Base-by-base conservation (phyloP, 495 filamentous ascomycete species). In the Penicillium ochrochloron region DNA sequence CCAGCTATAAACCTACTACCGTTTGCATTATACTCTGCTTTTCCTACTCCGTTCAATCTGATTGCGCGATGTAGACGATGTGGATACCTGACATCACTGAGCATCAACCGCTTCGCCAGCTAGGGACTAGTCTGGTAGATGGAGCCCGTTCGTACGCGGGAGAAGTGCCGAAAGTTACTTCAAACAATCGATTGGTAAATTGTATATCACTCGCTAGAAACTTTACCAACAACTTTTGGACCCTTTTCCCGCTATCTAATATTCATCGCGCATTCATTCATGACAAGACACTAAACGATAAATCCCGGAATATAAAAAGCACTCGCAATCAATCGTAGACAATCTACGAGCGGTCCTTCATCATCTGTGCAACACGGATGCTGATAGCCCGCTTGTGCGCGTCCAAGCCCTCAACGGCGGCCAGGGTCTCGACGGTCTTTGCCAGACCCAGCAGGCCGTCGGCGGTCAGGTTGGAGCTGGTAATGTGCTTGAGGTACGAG, bases 401-500 rank as follows among this genome's bases (percentile, higher is more conserved):
- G 71, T 99, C 95, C 57, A 99, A 78, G 75, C 95, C 93, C 75
- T 99, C 95, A 8, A 99, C 93, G 64, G 91, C 90, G 7, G 95
- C 95, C 29, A 99, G 79, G 72, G 91, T 90, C 92, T 97, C 97
- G 25, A 99, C 95, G 0, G 95, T 94, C 41, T 82, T 81, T 10
- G 95, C 90, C 0, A 99, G 89, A 69, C 92, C 92, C 63, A 84
- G 79, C 57, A 99, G 78, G 1, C 95, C 95, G 61, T 97, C 86
- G 23, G 88, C 86, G 0, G 93, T 96, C 65, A 99, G 82, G 75
- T 96, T 89, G 0, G 92, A 91, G 76, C 90, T 92, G 10, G 95
- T 99, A 71, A 99, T 94, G 78, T 97, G 92, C 81, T 99, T 99
- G 65, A 96, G 83, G 80, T 96, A 99, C 0, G 93, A 96, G 5